phyloP scores from a whole-genome alignment of 345 rosid species.

The Pugionium dolabratum region DNA sequence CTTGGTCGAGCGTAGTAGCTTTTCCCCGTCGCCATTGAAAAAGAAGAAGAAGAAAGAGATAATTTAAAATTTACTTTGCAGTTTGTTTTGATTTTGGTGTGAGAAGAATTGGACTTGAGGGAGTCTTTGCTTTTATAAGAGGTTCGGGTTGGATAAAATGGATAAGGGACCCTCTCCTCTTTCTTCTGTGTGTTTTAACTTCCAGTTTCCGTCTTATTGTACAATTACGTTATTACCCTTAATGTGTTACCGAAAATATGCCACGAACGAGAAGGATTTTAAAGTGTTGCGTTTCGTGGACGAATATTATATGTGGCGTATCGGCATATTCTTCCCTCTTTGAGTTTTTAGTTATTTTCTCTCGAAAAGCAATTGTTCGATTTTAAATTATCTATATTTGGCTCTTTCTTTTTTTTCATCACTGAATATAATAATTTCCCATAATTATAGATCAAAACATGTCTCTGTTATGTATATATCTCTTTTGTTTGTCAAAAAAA shows the following conservation, averaged over 20 bases:
- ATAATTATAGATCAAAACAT: neutral
- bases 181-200: slow-evolving; percentile 25
- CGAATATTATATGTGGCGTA: slow-evolving; percentile 34
- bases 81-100: neutral
- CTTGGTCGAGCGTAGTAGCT: slow-evolving; percentile 42
- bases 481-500: neutral
- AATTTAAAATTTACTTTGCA: no score
- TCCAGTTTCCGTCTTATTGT: slow-evolving; percentile 26
- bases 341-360: neutral
- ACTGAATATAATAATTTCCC: neutral
- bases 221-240: slow-evolving; percentile 39
- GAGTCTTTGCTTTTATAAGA: slow-evolving; percentile 27
- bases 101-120: slow-evolving; percentile 15
- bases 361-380: neutral
- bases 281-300: neutral
- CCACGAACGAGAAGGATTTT: slow-evolving; percentile 4
- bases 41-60: neutral
- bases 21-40: slow-evolving; percentile 59
- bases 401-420: no score
- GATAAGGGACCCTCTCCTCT: slow-evolving; percentile 9
- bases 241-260: neutral
- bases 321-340: slow-evolving; percentile 35
- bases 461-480: no score
- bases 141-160: slow-evolving; percentile 8
- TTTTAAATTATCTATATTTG: neutral